phyloP scores from a whole-genome alignment of 495 filamentous ascomycete genomes.

The Penicillium paradoxum region DNA sequence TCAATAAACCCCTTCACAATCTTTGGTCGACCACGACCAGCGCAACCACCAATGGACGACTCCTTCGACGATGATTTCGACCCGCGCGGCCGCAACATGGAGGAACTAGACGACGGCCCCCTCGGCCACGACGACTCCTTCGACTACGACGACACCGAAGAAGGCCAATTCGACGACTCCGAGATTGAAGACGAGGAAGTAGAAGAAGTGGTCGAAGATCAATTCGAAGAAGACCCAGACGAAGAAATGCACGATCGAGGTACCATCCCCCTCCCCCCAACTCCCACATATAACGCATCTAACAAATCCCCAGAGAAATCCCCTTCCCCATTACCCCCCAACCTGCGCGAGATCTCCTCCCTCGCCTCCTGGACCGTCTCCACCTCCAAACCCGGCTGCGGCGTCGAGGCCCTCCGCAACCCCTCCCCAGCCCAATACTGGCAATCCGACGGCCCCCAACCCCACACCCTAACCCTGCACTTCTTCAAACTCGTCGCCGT shows the following conservation, averaged over 20 bases:
- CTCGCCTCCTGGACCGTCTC: slow-evolving; percentile 91
- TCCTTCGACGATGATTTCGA: slow-evolving; percentile 19
- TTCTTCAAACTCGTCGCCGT: slow-evolving; percentile 92
- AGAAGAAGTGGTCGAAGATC: slow-evolving; percentile 37
- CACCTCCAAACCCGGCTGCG: slow-evolving; percentile 86
- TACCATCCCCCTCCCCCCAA: slow-evolving; percentile 5
- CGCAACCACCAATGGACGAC: slow-evolving; percentile 19
- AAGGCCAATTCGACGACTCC: slow-evolving; percentile 20
- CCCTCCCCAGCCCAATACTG: slow-evolving; percentile 79
- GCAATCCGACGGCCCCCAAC: slow-evolving; percentile 96
- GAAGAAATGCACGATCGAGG: slow-evolving; percentile 40
- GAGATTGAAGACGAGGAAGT: slow-evolving; percentile 34
- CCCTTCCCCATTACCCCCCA: slow-evolving; percentile 36
- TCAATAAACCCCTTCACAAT: slow-evolving; percentile 29
- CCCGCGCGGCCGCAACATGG: slow-evolving; percentile 7
- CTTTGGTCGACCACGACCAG: slow-evolving; percentile 30
- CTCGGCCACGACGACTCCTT: slow-evolving; percentile 13
- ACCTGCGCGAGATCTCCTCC: slow-evolving; percentile 86
- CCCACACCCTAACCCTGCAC: slow-evolving; percentile 88
- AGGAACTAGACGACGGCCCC: slow-evolving; percentile 7
- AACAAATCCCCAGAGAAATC: slow-evolving; percentile 25
- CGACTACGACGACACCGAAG: slow-evolving; percentile 15
- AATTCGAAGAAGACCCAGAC: slow-evolving; percentile 34
- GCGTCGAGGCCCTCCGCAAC: slow-evolving; percentile 75
- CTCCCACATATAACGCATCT: background rate